Evolutionary conservation across 805 yeast genomes (phyloP), one percentile per base, ranked within the genome.

Genomic region (Ogataea trehaloabstinens): DNA sequence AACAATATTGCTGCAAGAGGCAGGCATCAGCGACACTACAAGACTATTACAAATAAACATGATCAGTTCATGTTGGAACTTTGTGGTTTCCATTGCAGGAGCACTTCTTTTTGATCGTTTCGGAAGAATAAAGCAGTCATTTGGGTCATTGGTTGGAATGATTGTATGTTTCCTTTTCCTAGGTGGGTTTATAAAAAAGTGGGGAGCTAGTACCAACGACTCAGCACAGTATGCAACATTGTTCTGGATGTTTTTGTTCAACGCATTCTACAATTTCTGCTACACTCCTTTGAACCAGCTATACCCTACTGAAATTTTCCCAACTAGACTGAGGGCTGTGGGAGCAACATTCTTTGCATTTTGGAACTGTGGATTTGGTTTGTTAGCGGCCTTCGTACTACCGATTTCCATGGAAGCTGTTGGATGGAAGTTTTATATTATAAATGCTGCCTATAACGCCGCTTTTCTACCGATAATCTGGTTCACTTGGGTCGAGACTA

Each of bases 201-300:
- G n/a, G n/a, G n/a, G n/a, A n/a, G n/a, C n/a, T n/a, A n/a, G n/a
- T n/a, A n/a, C n/a, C n/a, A 24, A 24, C 25, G n/a, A 24, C 12
- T 10, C 12, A 10, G 25, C 12, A 10, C 25, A 24, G 25, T 38
- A 50, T 39, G 48, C 44, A 18, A 35, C 49, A 12, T 32, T 55
- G n/a, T n/a, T n/a, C n/a, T n/a, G n/a, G n/a, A n/a, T n/a, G n/a
- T n/a, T n/a, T n/a, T 74, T 74, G 6, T 71, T 62, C 66, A 63
- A 66, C 54, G 49, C 56, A 37, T 60, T 63, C 28, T 73, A 71
- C 56, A 62, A 69, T 48, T 55, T 64, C 31, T 73, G 72, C 28
- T 51, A 60, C 37, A 69, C 70, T 41, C 76, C 76, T 35, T 60
- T 72, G 38, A 74, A 76, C 36, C 66, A 55, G 51, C 49, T 70